Base-by-base conservation (phyloP, 1,284 basidiomycete species). In the Cryptococcus sp. region DNA sequence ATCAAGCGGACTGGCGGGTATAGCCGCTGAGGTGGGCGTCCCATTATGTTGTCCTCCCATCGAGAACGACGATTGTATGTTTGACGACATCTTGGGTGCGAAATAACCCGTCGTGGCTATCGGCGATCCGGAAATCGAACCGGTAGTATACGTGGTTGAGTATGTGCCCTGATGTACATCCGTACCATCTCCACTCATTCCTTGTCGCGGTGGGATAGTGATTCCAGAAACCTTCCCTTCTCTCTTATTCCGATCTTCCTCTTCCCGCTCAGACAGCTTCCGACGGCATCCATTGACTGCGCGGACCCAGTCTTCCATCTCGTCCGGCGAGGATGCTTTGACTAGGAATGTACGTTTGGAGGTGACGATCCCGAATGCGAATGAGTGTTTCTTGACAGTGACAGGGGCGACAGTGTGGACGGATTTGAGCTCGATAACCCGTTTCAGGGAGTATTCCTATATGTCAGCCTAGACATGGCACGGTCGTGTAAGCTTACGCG, bases 341-440 rank as follows among this genome's bases (percentile, higher is more conserved):
- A 94, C 82, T 73, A 98, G 96, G 73, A 87, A 97, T n/a, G 93
- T 98, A 22, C 94, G 82, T 18, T 84, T 81, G 11, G 90, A 85
- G 0, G 91, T 93, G 50, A 98, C 91, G 54, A 99, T 85, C 14
- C 91, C 92, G 62, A 98, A 93, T 0, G 88, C 85, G 76, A 93
- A 84, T 21, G 84, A 78, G 71, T 97, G 91, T 65, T 87, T 87
- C 78, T 98, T 98, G 62, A 98, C 81, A 53, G 85, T 79, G 47
- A 97, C 87, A 45, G 83, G 84, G 1, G 88, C 89, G 75, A 90
- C 91, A 2, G 91, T 87, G 73, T 97, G 93, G 31, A 98, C 85
- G 46, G 93, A 88, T 28, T 81, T 80, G 23, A 98, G 82, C 63
- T 94, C 89, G 55, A 98, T 84, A 16, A 97, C 83, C 19, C 88